Percentiles rank a stretch among this genome's conserved stretches.
phyloP scores from a whole-genome alignment of 495 filamentous ascomycete genomes.

The Talaromyces wortmannii region DNA sequence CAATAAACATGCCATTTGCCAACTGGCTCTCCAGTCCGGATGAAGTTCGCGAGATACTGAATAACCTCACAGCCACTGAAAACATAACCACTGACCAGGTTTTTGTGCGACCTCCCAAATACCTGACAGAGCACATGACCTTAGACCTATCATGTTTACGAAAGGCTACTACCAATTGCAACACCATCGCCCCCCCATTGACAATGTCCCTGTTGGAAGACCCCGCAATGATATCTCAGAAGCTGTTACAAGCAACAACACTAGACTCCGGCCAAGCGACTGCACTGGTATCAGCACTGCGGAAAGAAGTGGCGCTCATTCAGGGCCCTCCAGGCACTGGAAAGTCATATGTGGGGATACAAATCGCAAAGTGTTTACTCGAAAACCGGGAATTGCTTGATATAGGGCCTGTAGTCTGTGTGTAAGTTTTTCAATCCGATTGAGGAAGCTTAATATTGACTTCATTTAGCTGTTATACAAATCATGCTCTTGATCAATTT shows the following conservation, averaged over 20 bases:
- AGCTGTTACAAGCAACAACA: slow-evolving; percentile 32
- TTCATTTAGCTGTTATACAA: slow-evolving; percentile 50
- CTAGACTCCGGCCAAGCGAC: slow-evolving; percentile 54
- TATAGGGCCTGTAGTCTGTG: slow-evolving; percentile 60
- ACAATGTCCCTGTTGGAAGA: background rate
- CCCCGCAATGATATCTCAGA: background rate
- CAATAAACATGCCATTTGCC: slow-evolving; percentile 11
- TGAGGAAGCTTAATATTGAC: background rate
- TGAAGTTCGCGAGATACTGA: background rate
- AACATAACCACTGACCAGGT: background rate
- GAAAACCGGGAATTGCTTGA: slow-evolving; percentile 33
- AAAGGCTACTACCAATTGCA: background rate
- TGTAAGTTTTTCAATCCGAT: slow-evolving; percentile 1
- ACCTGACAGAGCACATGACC: background rate
- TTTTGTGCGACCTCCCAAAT: background rate
- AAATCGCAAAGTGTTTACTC: slow-evolving; percentile 55
- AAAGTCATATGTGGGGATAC: slow-evolving; percentile 59
- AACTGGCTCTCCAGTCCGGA: slow-evolving; percentile 1
- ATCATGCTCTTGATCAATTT: slow-evolving; percentile 69
- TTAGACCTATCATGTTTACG: background rate
- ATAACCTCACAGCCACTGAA: background rate
- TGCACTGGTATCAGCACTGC: slow-evolving; percentile 50
- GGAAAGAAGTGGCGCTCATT: slow-evolving; percentile 52
- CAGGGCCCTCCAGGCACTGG: slow-evolving; percentile 83
- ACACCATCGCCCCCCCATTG: background rate